Evolutionary conservation across 108 stramenopile species (phyloP), one percentile per base, ranked within the genome.

Genomic region (Skeletonema tropicum): DNA sequence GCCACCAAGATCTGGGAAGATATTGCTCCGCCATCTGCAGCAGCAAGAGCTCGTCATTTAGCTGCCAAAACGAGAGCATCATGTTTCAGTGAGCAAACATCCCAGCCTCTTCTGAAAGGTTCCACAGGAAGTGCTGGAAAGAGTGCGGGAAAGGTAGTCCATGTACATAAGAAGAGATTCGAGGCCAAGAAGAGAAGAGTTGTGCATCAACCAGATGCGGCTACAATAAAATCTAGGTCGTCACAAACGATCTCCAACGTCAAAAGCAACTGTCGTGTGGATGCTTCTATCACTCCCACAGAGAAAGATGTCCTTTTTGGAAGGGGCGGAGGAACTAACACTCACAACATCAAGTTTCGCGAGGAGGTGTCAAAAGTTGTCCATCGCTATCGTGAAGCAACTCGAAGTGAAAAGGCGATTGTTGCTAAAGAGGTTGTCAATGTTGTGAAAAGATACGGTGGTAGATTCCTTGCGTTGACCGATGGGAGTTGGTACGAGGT

Each of bases 261-360:
- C 19, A 49, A 49, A 21, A 7, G 48, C 5, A 14, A 29, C 26
- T 29, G 26, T 29, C 26, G 26, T 29, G 26, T 19, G 5, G 48
- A 49, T 49, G 14, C 48, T 49, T 19, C 19, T 49, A 49, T 49
- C 19, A 49, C 48, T 49, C 76, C 77, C 39, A 59, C 29, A 26
- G 71, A 83, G 10, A 62, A 64, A 36, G 82, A 83, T 59, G 64
- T 85, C 21, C 74, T 85, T 6, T 90, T 90, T 32, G 82, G 91
- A 29, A 83, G 87, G 49, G 93, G 93, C 30, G 90, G 93, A 6
- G 64, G 87, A 19, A 94, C 89, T 1, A 94, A 94, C 70, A 87
- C 88, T 55, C 93, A 94, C 79, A 94, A 94, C 84, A 81, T 82
- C 35, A 77, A 91, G 26, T 89, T 94, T 68, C 89, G 93, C 12